phyloP scores from a whole-genome alignment of 2,329 filamentous ascomycete genomes.

The Ilyonectria robusta region DNA sequence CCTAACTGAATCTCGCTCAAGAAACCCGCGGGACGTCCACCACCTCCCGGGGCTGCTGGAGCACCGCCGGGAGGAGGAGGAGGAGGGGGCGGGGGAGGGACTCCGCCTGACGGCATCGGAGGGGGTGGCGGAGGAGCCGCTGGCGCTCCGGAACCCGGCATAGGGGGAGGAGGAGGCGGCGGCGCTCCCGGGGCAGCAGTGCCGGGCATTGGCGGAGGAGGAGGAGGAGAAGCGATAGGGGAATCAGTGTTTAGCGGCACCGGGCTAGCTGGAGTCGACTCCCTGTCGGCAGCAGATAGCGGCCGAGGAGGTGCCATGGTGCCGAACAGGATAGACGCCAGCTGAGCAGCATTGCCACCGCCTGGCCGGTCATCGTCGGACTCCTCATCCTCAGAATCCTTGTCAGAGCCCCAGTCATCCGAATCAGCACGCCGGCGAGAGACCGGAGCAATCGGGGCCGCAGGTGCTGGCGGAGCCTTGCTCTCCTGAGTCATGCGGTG shows the following conservation, averaged over 20 bases:
- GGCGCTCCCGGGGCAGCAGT: slow-evolving; percentile 51
- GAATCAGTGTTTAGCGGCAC: slow-evolving; percentile 57
- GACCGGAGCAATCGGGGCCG: slow-evolving; percentile 59
- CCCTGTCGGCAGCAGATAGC: slow-evolving; percentile 84
- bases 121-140: slow-evolving; percentile 59
- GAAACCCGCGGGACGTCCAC: slow-evolving; percentile 73
- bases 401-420: slow-evolving; percentile 86
- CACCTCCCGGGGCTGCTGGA: slow-evolving; percentile 61
- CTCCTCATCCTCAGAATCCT: slow-evolving; percentile 67
- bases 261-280: slow-evolving; percentile 61
- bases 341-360: slow-evolving; percentile 87
- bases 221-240: slow-evolving; percentile 57
- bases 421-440: slow-evolving; percentile 72
- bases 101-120: slow-evolving; percentile 54
- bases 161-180: slow-evolving; percentile 51
- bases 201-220: slow-evolving; percentile 52
- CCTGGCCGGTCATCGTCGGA: slow-evolving; percentile 80
- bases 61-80: slow-evolving; percentile 63
- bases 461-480: slow-evolving; percentile 59
- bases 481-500: slow-evolving; percentile 83
- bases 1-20: slow-evolving; percentile 88
- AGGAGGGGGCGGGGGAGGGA: slow-evolving; percentile 59
- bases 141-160: slow-evolving; percentile 51
- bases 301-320: slow-evolving; percentile 96
- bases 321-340: slow-evolving; percentile 95